These are phyloP conservation scores for Nannochloris sp. DNA, from an alignment of 139 green algal genomes.

Conservation along the genomic window DNA sequence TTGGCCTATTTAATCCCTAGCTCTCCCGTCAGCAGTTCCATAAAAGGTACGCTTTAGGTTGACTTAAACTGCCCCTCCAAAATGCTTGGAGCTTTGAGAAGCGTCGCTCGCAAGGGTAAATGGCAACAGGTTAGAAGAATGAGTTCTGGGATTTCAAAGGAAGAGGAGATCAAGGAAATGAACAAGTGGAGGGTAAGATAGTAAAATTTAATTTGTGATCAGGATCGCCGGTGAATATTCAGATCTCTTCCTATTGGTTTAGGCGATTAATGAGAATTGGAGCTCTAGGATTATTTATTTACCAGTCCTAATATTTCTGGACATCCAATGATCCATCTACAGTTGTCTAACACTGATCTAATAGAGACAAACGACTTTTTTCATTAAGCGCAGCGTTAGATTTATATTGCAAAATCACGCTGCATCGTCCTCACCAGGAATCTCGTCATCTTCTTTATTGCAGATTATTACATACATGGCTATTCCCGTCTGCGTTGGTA, in stretches of 20 bases:
- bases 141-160: constrained; percentile 1
- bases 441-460: too few relatives aligned
- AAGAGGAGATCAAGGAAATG: constrained; percentile 17
- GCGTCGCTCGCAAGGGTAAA: neutral
- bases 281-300: neutral
- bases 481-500: neutral
- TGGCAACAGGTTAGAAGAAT: constrained; percentile 1
- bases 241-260: neutral
- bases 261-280: neutral
- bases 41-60: neutral
- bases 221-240: too few relatives aligned
- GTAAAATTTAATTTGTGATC: neutral
- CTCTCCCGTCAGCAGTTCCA: neutral
- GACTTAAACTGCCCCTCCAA: neutral
- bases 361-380: too few relatives aligned
- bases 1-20: too few relatives aligned
- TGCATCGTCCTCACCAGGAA: too few relatives aligned
- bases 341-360: too few relatives aligned
- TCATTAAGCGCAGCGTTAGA: too few relatives aligned
- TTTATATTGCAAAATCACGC: too few relatives aligned
- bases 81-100: neutral
- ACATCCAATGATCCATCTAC: neutral
- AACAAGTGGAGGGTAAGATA: constrained; percentile 13
- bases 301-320: neutral
- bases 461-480: neutral